phyloP scores from a whole-genome alignment of 2,329 filamentous ascomycete species.

The Aspergillus neotritici region DNA sequence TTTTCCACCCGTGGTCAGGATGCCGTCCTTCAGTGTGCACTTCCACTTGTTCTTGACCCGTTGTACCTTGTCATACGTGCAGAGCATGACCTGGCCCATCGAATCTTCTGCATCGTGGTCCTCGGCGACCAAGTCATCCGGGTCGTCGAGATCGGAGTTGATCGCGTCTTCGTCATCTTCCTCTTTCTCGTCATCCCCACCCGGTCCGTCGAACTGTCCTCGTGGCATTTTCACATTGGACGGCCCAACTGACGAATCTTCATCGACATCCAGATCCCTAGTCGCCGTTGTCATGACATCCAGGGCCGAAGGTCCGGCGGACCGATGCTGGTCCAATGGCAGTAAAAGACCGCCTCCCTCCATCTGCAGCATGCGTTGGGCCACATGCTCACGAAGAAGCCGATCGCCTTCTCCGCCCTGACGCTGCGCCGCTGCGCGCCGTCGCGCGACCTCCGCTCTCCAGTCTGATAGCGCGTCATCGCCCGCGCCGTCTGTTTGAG shows the following conservation, averaged over 20 bases:
- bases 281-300: no score
- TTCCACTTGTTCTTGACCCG: slow-evolving; percentile 99
- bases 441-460: slow-evolving; percentile 42
- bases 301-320: slow-evolving; percentile 3
- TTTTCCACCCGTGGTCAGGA: slow-evolving; percentile 86
- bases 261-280: no score
- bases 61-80: slow-evolving; percentile 99
- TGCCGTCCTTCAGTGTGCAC: slow-evolving; percentile 95
- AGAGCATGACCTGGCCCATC: slow-evolving; percentile 87
- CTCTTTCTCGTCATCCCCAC: slow-evolving; percentile 49
- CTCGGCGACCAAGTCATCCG: slow-evolving; percentile 77
- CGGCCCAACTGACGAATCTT: slow-evolving; percentile 6
- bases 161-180: slow-evolving; percentile 87
- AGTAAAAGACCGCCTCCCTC: slow-evolving; percentile 44
- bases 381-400: slow-evolving; percentile 39
- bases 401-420: slow-evolving; percentile 34
- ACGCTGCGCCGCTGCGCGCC: slow-evolving; percentile 35
- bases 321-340: slow-evolving; percentile 37
- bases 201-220: slow-evolving; percentile 54
- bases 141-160: slow-evolving; percentile 95
- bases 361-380: slow-evolving; percentile 36
- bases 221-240: slow-evolving; percentile 20
- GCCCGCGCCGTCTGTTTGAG: slow-evolving; percentile 71
- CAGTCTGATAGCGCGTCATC: slow-evolving; percentile 55
- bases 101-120: slow-evolving; percentile 84